Base-by-base conservation (phyloP, 1,139 yeast species). In the Kodamaea fungicola region DNA sequence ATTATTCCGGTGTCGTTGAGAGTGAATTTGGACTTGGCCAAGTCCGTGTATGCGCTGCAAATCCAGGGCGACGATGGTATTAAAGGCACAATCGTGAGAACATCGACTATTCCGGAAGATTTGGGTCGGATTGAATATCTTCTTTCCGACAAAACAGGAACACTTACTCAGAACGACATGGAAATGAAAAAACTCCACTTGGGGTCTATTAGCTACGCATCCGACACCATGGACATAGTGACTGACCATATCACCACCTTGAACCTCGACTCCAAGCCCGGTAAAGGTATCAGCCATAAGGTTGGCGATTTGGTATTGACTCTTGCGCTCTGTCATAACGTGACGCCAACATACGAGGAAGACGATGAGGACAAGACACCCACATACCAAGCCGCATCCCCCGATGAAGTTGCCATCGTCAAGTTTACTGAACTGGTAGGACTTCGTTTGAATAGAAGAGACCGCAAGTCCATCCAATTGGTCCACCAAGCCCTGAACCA, bases 61-160 rank as follows among this genome's bases (percentile, higher is more conserved):
- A 94, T 94, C 44, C 96, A 92, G 56, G 89, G 84, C 42, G 99
- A 94, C 59, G 50, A 59, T 19, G 74, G 80, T 6, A 92, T 94
- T 13, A 83, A 87, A 2, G 88, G 81, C 8, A 90, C 98, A 0
- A 79, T 94, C 42, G 99, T 94, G 4, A 78, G 99, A 55, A 92
- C 98, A 0, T 88, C 97, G 37, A 94, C 98, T 0, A 94, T 94
- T 33, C 98, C 98, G 1, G 99, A 94, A 61, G 99, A 94, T 62
- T 68, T 94, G 46, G 99, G 99, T 10, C 74, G 99, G 50, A 85
- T 94, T 37, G 98, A 94, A 58, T 94, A 92, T 58, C 65, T 94
- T 39, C 69, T 94, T 32, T 83, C 92, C 46, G 99, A 94, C 59
- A 94, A 94, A 58, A 94, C 99, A 0, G 99, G 99, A 19, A 94